These are phyloP conservation scores for Calonectria multiphialidica DNA, from an alignment of 2,329 filamentous ascomycete genomes.

Conservation along the genomic window DNA sequence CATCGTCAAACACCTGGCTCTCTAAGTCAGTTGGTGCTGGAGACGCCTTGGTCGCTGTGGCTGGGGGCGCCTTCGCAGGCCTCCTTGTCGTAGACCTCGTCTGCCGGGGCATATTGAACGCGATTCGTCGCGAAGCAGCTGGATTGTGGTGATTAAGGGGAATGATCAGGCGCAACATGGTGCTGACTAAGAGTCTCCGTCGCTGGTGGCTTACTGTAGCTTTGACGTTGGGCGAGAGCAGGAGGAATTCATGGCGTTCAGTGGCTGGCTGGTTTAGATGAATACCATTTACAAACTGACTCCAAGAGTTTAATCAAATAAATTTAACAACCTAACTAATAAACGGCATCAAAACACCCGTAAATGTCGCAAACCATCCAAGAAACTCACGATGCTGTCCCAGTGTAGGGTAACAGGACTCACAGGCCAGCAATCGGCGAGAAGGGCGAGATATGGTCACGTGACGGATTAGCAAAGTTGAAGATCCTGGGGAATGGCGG, in stretches of 20 bases:
- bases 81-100: slow-evolving; percentile 32
- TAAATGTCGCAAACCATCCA: background rate
- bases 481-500: slow-evolving; percentile 24
- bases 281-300: background rate
- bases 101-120: slow-evolving; percentile 32
- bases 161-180: background rate
- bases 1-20: slow-evolving; percentile 29
- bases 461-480: slow-evolving; percentile 2
- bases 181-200: slow-evolving; percentile 4
- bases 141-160: background rate
- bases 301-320: background rate
- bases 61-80: background rate
- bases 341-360: background rate
- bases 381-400: background rate
- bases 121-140: background rate
- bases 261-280: background rate
- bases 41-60: rapidly evolving
- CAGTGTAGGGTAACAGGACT: slow-evolving; percentile 15
- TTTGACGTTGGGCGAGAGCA: background rate
- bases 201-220: background rate
- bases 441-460: slow-evolving; percentile 19
- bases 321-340: too few species aligned
- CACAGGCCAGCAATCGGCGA: slow-evolving; percentile 2
- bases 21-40: background rate
- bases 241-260: background rate